Evolutionary conservation across 2,329 filamentous ascomycete species (phyloP), one percentile per base, ranked within the genome.

Genomic region (Mariannaea elegans): DNA sequence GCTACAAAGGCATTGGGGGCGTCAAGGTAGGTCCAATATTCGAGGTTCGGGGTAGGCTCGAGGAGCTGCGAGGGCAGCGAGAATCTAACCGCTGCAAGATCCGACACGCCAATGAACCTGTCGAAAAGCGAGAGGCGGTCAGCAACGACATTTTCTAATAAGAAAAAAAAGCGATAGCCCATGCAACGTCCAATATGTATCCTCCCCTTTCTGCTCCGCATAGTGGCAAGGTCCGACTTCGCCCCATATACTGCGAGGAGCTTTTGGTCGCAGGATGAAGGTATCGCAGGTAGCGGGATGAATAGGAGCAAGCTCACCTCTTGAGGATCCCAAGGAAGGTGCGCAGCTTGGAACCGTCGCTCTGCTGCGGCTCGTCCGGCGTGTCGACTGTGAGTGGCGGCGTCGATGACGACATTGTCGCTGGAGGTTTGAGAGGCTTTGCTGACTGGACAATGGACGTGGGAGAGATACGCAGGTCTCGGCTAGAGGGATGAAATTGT

Each of bases 21-120:
- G 78, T 99, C 95, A 75, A 99, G 84, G 73, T 99, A 99, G 73
- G 96, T 96, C 95, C 95, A 99, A 80, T 98, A 99, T 81, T 99
- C 95, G 74, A 99, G 83, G 76, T 99, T 99, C 51, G 95, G 95
- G 4, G 92, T 96, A 32, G 95, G 95, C 77, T 99, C 95, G 72
- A 99, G 86, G 41, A 99, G 88, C 78, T 98, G 94, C 49, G 95
- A 93, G 19, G 95, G 95, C 49, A 99, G 85, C 14, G 94, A 98
- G 81, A 99, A 99, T 68, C 95, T 91, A 63, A 98, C 94, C 56
- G 93, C 88, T 58, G 95, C 95, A 72, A 99, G 95, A 78, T 99
- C 95, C 67, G 94, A 84, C 57, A 99, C 95, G 68, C 95, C 95
- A 71, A 98, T 93, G 78, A 98, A 98, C 76, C 94, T 96, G 77